These are phyloP conservation scores for Daldinia childiae DNA, from an alignment of 495 filamentous ascomycete species.

Conservation along the genomic window DNA sequence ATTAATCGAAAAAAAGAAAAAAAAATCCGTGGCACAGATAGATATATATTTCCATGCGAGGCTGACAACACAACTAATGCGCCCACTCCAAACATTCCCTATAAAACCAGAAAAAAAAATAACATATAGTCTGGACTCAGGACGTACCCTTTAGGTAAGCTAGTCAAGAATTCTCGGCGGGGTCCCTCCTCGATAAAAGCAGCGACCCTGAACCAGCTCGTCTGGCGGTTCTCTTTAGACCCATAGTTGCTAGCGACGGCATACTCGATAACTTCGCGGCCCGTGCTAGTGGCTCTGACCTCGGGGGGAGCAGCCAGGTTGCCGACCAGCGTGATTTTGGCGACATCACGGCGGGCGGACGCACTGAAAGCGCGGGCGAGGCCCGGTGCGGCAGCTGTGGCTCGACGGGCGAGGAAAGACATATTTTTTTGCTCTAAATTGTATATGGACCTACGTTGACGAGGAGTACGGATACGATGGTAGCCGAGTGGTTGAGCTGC, in stretches of 20 bases:
- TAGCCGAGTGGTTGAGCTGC: not conserved
- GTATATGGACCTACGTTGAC: not conserved
- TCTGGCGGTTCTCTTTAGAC: constrained; percentile 66
- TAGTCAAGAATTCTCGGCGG: constrained; percentile 69
- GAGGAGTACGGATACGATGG: not conserved
- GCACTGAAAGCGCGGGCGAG: constrained; percentile 65
- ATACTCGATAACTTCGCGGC: constrained; percentile 74
- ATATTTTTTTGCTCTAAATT: not conserved
- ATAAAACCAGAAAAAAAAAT: not conserved
- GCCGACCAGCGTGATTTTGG: constrained; percentile 75
- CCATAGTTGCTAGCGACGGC: constrained; percentile 69
- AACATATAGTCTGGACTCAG: not conserved
- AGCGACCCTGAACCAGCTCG: constrained; percentile 79
- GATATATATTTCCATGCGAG: not conserved
- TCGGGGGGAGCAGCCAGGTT: constrained; percentile 77
- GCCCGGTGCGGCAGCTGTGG: constrained; percentile 51
- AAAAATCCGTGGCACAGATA: not conserved
- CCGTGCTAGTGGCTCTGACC: constrained; percentile 68
- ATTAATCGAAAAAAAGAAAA: not conserved
- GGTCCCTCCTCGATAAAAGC: constrained; percentile 69
- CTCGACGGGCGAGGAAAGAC: constrained; percentile 54
- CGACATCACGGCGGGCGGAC: constrained; percentile 66
- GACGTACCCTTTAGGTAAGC: constrained; percentile 81
- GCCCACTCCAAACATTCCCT: not conserved
- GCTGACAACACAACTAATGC: not conserved